Conservation (phyloP, 2,329 filamentous ascomycete genomes). For the Ophiostoma ulmi region DNA sequence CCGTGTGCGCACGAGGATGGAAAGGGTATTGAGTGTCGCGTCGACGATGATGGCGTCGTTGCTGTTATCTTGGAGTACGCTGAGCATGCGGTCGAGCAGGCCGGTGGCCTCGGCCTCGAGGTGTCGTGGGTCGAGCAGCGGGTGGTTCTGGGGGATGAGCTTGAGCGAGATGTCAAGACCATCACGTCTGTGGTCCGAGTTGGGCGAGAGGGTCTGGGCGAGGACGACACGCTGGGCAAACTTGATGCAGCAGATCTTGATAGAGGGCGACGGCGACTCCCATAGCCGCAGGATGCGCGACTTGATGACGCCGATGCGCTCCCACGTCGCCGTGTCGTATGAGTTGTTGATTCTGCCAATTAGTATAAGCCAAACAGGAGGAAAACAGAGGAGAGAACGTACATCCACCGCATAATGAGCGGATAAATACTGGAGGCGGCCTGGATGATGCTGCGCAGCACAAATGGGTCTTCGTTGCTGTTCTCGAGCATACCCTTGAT, state of each 20-base stretch:
- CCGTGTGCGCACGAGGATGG: conserved; percentile 74
- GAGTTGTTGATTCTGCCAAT: conserved; percentile 73
- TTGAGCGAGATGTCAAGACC: conserved; percentile 81
- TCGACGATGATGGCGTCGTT: conserved; percentile 51
- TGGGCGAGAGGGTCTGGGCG: conserved; percentile 79
- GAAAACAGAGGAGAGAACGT: conserved; percentile 45
- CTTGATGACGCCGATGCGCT: conserved; percentile 84
- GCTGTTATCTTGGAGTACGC: conserved; percentile 77
- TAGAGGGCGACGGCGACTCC: conserved; percentile 70
- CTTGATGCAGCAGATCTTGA: conserved; percentile 93
- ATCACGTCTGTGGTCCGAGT: conserved; percentile 69
- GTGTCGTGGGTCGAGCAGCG: conserved; percentile 69
- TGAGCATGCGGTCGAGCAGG: conserved; percentile 80
- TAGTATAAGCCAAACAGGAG: conserved; percentile 28
- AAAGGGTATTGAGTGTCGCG: conserved; percentile 61
- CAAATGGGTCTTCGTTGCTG: conserved; percentile 68
- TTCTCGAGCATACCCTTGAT: conserved; percentile 65
- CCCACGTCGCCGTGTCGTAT: conserved; percentile 76
- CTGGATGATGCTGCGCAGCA: conserved; percentile 82
- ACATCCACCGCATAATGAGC: conserved; percentile 89
- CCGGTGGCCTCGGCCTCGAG: conserved; percentile 92
- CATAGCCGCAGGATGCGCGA: conserved; percentile 80
- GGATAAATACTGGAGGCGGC: conserved; percentile 90
- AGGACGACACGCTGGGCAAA: conserved; percentile 92
- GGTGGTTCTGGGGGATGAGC: conserved; percentile 77